Evolutionary conservation across 352 stramenopile genomes (phyloP).

Genomic region (Phytophthora citrophthora): DNA sequence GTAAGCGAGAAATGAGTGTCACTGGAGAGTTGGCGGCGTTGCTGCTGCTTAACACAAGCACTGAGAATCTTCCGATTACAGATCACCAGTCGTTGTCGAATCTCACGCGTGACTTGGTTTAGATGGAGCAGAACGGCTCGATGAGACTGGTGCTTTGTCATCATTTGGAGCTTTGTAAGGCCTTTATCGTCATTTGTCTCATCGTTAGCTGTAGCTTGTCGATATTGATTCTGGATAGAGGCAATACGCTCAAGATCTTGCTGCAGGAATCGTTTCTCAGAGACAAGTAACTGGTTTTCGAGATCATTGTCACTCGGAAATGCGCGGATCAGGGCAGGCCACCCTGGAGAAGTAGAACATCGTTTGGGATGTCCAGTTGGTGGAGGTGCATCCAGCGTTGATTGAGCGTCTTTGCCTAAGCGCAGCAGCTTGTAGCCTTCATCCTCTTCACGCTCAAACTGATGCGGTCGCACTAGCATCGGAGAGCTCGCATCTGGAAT

Average conservation of each 20-base stretch:
- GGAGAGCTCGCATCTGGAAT: slow-evolving; percentile 1
- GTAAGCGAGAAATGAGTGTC: slow-evolving; percentile 41
- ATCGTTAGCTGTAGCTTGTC: slow-evolving; percentile 13
- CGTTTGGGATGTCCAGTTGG: slow-evolving; percentile 1
- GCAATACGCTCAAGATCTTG: slow-evolving; percentile 55
- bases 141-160: slow-evolving; percentile 17
- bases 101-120: slow-evolving; percentile 47
- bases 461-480: slow-evolving; percentile 2
- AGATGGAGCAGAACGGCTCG: slow-evolving; percentile 58
- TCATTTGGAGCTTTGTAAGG: slow-evolving; percentile 4
- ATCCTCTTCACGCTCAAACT: slow-evolving; percentile 26
- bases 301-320: slow-evolving; percentile 52
- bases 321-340: slow-evolving; percentile 54
- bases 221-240: slow-evolving; percentile 30
- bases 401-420: slow-evolving; percentile 24
- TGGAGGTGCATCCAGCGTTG: slow-evolving; percentile 15
- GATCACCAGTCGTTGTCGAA: slow-evolving; percentile 62
- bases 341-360: slow-evolving; percentile 2
- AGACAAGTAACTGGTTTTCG: slow-evolving; percentile 62
- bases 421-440: slow-evolving; percentile 27
- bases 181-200: neutral
- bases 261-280: slow-evolving; percentile 65
- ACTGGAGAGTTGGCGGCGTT: slow-evolving; percentile 15
- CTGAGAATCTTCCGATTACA: slow-evolving; percentile 67
- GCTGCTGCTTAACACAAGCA: slow-evolving; percentile 60